Evolutionary conservation across 352 stramenopile genomes (phyloP).

Genomic region (Phytophthora litchii): DNA sequence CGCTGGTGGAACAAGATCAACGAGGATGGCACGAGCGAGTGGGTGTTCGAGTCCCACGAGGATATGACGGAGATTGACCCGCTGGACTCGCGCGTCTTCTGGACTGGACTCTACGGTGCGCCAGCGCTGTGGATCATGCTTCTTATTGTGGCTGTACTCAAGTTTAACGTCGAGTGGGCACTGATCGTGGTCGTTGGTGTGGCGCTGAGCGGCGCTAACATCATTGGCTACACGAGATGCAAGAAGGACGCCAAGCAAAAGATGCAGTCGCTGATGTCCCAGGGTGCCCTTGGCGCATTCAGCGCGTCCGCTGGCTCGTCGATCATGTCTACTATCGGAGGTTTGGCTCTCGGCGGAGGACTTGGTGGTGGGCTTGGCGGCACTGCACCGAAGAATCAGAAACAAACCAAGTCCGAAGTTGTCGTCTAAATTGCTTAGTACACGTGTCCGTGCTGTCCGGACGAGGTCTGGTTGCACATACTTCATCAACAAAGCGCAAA

Average conservation of each 20-base stretch:
- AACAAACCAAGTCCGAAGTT: slow-evolving; percentile 33
- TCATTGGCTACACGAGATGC: slow-evolving; percentile 98
- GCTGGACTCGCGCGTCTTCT: slow-evolving; percentile 94
- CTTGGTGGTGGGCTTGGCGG: slow-evolving; percentile 14
- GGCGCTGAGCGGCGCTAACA: slow-evolving; percentile 93
- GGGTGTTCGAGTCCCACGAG: slow-evolving; percentile 97
- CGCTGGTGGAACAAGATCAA: slow-evolving; percentile 98
- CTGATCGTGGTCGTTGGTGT: slow-evolving; percentile 94
- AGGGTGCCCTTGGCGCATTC: slow-evolving; percentile 72
- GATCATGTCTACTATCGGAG: slow-evolving; percentile 79
- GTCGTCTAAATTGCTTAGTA: slow-evolving; percentile 44
- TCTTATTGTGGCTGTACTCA: slow-evolving; percentile 92
- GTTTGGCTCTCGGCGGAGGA: slow-evolving; percentile 59
- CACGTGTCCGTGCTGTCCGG: not conserved
- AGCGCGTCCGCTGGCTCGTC: slow-evolving; percentile 69
- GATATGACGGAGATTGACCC: slow-evolving; percentile 90
- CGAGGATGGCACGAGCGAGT: slow-evolving; percentile 94
- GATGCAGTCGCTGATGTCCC: slow-evolving; percentile 84
- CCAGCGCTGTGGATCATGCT: slow-evolving; percentile 92
- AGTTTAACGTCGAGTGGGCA: slow-evolving; percentile 95
- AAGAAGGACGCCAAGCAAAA: slow-evolving; percentile 91
- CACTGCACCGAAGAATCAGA: slow-evolving; percentile 12
- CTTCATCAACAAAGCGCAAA: slow-evolving; percentile 22
- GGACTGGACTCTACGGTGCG: slow-evolving; percentile 95
- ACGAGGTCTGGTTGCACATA: slow-evolving; percentile 15